Percentiles rank a stretch among this genome's conserved stretches.
Evolutionary conservation across 192 early-diverging fungal genomes (phyloP).

Genomic region (Coemansia aciculifera): DNA sequence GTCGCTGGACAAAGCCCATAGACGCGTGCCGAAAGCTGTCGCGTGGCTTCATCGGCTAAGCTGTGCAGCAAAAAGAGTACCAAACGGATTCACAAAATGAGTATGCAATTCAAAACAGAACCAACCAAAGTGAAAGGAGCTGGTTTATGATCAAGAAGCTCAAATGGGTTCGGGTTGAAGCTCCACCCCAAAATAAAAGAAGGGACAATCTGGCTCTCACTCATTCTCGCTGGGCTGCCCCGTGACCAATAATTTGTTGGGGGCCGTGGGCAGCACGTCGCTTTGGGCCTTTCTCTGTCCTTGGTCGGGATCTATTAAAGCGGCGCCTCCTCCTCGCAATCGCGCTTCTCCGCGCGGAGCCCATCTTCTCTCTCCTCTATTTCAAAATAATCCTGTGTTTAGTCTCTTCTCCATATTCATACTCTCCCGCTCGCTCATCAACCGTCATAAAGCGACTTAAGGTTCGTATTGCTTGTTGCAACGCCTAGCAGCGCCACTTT

Average conservation of each 20-base stretch:
- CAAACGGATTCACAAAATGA: not conserved
- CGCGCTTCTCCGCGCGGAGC: not conserved
- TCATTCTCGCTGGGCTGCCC: not conserved
- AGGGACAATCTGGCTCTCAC: not conserved
- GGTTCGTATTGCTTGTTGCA: not conserved
- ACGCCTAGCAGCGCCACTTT: not conserved
- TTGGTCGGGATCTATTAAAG: constrained; percentile 1
- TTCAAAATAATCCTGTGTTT: not conserved
- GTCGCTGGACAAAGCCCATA: not conserved
- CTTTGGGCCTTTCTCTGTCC: not conserved
- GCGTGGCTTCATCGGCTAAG: not conserved
- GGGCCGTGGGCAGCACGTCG: constrained; percentile 10
- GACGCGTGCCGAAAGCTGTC: not conserved
- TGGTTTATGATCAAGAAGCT: not conserved
- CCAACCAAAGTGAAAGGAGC: not conserved
- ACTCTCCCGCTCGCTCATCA: not conserved
- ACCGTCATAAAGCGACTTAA: not conserved
- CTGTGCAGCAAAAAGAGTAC: not conserved
- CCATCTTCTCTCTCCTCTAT: constrained; percentile 10
- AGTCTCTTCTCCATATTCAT: not conserved
- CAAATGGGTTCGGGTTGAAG: not conserved
- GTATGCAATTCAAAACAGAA: too few relatives aligned
- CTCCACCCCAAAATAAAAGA: not conserved
- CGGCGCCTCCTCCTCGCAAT: not conserved
- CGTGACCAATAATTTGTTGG: constrained; percentile 32